A percentile compares a stretch with the other conserved stretches of the same genome.
phyloP scores from a whole-genome alignment of 495 filamentous ascomycete genomes.

The Clohesyomyces aquaticus region DNA sequence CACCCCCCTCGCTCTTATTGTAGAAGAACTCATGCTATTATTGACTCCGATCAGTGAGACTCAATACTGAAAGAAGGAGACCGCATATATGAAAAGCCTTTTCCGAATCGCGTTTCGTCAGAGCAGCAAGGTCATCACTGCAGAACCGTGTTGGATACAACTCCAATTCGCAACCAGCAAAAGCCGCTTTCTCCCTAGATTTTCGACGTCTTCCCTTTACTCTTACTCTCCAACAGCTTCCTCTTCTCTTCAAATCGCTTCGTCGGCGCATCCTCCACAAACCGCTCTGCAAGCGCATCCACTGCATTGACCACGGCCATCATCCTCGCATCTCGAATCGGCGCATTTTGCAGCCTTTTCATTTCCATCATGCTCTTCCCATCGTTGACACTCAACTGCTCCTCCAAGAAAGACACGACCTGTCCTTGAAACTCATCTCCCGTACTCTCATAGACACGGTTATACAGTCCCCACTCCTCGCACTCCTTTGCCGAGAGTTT shows the following conservation, averaged over 20 bases:
- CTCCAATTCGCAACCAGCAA: no score
- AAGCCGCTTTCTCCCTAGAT: constrained; percentile 47
- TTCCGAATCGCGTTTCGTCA: no score
- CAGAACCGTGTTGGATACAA: no score
- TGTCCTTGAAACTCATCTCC: constrained; percentile 37
- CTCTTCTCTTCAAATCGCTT: constrained; percentile 45
- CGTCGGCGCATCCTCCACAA: constrained; percentile 45
- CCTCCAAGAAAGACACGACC: constrained; percentile 41
- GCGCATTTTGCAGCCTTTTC: constrained; percentile 47
- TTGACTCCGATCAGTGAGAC: no score
- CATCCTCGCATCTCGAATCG: constrained; percentile 40
- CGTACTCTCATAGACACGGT: constrained; percentile 35
- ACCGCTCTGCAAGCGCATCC: constrained; percentile 46
- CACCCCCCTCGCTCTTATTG: no score
- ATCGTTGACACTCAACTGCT: constrained; percentile 42
- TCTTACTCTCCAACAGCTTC: constrained; percentile 38
- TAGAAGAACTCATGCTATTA: no score
- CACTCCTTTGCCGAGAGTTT: constrained; percentile 40
- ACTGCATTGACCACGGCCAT: constrained; percentile 42
- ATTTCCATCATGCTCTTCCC: constrained; percentile 49
- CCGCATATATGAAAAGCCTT: no score
- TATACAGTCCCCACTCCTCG: constrained; percentile 40
- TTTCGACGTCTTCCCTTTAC: constrained; percentile 25
- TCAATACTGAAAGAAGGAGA: no score
- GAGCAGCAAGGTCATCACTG: no score